Conservation (phyloP, 257 asterid genomes). For the Solanum tarijense region DNA sequence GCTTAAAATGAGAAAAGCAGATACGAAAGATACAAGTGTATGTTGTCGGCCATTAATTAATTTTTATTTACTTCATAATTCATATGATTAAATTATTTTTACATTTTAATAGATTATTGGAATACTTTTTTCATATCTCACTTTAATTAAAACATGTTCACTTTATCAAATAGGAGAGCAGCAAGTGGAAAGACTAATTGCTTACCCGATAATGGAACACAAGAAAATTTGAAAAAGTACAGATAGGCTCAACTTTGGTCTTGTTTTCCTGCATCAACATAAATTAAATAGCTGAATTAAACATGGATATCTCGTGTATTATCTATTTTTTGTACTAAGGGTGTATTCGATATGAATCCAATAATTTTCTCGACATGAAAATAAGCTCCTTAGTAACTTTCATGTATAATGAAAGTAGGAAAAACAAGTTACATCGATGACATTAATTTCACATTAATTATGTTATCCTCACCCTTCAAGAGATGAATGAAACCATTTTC, state of each 20-base stretch:
- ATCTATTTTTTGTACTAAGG: neutral
- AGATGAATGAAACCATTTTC: neutral
- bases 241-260: slow-evolving; percentile 44
- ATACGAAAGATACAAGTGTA: neutral
- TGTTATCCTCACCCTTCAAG: neutral
- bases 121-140: neutral
- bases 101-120: neutral
- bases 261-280: slow-evolving; percentile 41
- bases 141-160: neutral
- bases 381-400: too few species aligned
- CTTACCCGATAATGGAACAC: slow-evolving; percentile 73
- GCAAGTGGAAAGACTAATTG: neutral
- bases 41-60: neutral
- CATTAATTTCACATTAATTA: too few species aligned
- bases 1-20: neutral
- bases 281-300: neutral
- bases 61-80: neutral
- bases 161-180: neutral
- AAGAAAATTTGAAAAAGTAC: slow-evolving; percentile 58
- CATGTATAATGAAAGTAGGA: neutral
- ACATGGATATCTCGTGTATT: neutral
- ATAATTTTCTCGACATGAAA: too few species aligned
- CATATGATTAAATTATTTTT: too few species aligned
- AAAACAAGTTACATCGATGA: neutral
- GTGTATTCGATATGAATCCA: neutral